Evolutionary conservation across 176 grass and related monocot species (phyloP), one percentile per base, ranked within the genome.

Genomic region (Musa acuminata): DNA sequence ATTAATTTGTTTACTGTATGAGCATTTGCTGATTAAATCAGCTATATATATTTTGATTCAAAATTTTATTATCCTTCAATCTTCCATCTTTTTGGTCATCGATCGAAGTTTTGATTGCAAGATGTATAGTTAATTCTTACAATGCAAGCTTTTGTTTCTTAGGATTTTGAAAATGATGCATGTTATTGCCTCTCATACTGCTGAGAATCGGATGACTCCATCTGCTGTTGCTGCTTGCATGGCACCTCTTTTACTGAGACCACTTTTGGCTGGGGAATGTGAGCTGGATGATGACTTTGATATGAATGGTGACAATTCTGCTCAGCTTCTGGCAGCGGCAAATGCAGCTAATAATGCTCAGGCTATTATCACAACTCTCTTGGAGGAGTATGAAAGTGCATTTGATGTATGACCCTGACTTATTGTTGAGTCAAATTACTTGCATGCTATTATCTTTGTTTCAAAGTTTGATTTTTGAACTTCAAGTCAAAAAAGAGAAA

Each of bases 151-250:
- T 67, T 43, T 73, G 65, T n/a, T 63, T 83, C 60, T 71, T 82
- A 99, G 96, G 81, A 79, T 99, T 83, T 79, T 99, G 81, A 99
- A 79, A 88, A 99, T 92, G 96, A 99, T 99, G 96, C 86, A 95
- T 71, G 80, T 72, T 43, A 67, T 99, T 82, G 81, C 96, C 60
- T 91, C 86, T 78, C 87, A 95, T 80, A 95, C 88, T 60, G 16
- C 90, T 51, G 88, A 93, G 76, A 99, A 99, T 77, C 78, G 91
- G 82, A 99, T 99, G 96, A 95, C 81, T 82, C 70, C 86, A 62
- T 95, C 91, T 49, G 96, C 96, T 72, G 91, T 99, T 94, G 91
- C 91, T 75, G 88, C 91, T 78, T 99, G 96, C 82, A 99, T 99
- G 96, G 96, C 96, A 35, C 96, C 96, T 64, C 96, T 99, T 59